Evolutionary conservation across 2,329 filamentous ascomycete species (phyloP).

Genomic region (Zymoseptoria crescenta): DNA sequence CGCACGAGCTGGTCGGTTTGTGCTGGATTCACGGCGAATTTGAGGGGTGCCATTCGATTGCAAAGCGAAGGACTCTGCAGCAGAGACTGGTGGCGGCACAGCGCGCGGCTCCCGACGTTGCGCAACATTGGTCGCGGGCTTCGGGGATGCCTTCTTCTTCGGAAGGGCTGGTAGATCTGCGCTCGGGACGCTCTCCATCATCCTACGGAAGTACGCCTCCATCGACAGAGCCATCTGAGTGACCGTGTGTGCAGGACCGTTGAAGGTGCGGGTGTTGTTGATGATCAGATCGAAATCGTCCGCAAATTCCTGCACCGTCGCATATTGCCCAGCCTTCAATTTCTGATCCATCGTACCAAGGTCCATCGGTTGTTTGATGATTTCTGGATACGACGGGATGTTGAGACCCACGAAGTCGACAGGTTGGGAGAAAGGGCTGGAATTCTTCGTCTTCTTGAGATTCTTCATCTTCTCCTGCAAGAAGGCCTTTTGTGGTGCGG

Average conservation of each 20-base stretch:
- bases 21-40: conserved; percentile 77
- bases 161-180: conserved; percentile 49
- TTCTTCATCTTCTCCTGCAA: conserved; percentile 60
- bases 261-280: conserved; percentile 72
- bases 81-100: conserved; percentile 20
- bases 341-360: conserved; percentile 74
- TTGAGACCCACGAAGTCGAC: conserved; percentile 68
- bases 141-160: conserved; percentile 30
- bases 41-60: conserved; percentile 70
- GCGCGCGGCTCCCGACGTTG: conserved; percentile 28
- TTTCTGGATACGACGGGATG: conserved; percentile 65
- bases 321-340: conserved; percentile 63
- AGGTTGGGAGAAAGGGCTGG: conserved; percentile 65
- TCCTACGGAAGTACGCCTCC: conserved; percentile 51
- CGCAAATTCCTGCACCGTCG: conserved; percentile 62
- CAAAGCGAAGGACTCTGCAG: conserved; percentile 60
- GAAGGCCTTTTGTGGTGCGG: conserved; percentile 52
- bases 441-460: conserved; percentile 79
- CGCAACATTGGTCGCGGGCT: conserved; percentile 17
- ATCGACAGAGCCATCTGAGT: conserved; percentile 59
- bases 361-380: conserved; percentile 76
- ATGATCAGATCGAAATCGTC: conserved; percentile 70
- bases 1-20: conserved; percentile 81
- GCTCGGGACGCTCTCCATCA: conserved; percentile 53
- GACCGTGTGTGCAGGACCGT: conserved; percentile 68